Evolutionary conservation across 768 basidiomycete species (phyloP).

Genomic region (Tephrocybe sp.): DNA sequence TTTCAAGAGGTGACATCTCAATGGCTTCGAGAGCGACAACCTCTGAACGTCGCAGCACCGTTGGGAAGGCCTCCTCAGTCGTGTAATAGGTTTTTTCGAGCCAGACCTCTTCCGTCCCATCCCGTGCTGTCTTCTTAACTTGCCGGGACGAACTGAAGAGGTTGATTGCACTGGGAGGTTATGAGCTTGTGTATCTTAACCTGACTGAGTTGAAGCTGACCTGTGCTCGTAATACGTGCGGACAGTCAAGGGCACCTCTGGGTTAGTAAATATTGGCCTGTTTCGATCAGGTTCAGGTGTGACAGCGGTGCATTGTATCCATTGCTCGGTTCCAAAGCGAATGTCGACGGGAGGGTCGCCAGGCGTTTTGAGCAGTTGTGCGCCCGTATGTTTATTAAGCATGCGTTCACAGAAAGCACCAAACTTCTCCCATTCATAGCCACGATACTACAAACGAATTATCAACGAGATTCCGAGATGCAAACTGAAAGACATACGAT

Average conservation of each 20-base stretch:
- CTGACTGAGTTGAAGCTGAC: slow-evolving; percentile 30
- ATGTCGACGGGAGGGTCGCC: slow-evolving; percentile 83
- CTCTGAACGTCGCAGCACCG: slow-evolving; percentile 87
- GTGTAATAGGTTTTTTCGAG: slow-evolving; percentile 86
- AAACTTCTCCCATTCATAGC: slow-evolving; percentile 93
- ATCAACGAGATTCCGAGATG: slow-evolving; percentile 3
- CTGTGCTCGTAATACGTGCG: slow-evolving; percentile 88
- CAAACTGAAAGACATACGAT: slow-evolving; percentile 54
- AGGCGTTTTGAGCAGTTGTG: slow-evolving; percentile 70
- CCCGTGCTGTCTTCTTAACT: slow-evolving; percentile 59
- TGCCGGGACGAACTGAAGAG: slow-evolving; percentile 78
- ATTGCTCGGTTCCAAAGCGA: slow-evolving; percentile 75
- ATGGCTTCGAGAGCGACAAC: slow-evolving; percentile 67
- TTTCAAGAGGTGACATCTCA: slow-evolving; percentile 86
- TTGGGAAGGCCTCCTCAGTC: slow-evolving; percentile 89
- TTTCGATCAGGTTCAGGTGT: slow-evolving; percentile 81
- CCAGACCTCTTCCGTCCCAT: slow-evolving; percentile 78
- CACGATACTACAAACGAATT: slow-evolving; percentile 68
- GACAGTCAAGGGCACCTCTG: slow-evolving; percentile 78
- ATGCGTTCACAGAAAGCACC: slow-evolving; percentile 88
- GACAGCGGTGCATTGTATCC: slow-evolving; percentile 87
- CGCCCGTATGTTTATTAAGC: slow-evolving; percentile 86
- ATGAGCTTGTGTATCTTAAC: neutral
- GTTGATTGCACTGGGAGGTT: slow-evolving; percentile 65
- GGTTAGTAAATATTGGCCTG: slow-evolving; percentile 78